Evolutionary conservation across 2,329 filamentous ascomycete genomes (phyloP).

Genomic region (Cladorrhinum sp.): DNA sequence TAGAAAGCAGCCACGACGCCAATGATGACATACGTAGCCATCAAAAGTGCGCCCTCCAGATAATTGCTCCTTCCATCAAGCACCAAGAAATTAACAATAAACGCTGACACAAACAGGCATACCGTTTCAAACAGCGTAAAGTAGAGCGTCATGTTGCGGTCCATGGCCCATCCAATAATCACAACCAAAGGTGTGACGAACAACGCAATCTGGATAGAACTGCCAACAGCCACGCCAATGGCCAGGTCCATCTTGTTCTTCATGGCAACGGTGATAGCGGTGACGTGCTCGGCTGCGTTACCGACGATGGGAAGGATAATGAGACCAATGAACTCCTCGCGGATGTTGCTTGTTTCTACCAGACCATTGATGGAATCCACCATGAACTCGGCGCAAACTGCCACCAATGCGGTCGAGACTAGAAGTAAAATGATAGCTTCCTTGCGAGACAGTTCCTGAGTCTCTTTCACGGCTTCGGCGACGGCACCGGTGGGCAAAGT

Average conservation of each 20-base stretch:
- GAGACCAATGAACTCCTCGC: conserved; percentile 67
- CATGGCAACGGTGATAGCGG: conserved; percentile 66
- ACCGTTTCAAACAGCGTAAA: conserved; percentile 89
- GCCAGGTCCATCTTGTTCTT: conserved; percentile 77
- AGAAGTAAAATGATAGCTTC: conserved; percentile 61
- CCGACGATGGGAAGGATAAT: conserved; percentile 72
- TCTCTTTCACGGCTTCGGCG: conserved; percentile 36
- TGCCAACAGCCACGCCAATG: conserved; percentile 69
- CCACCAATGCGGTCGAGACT: conserved; percentile 62
- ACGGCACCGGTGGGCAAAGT: conserved; percentile 32
- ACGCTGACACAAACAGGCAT: conserved; percentile 76
- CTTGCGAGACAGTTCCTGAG: conserved; percentile 49
- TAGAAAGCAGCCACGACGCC: conserved; percentile 66
- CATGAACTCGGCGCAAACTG: conserved; percentile 67
- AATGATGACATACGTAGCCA: conserved; percentile 67
- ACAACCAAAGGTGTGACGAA: conserved; percentile 70
- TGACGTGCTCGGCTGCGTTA: conserved; percentile 71
- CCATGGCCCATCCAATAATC: conserved; percentile 67
- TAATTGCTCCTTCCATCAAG: conserved; percentile 85
- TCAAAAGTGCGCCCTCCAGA: conserved; percentile 71
- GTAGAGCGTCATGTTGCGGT: conserved; percentile 72
- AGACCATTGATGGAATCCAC: conserved; percentile 66
- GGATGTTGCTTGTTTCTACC: conserved; percentile 52
- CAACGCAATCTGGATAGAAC: conserved; percentile 69
- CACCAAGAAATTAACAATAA: conserved; percentile 86